Conservation (phyloP, 202 grass and related monocot species). For the Musa balbisiana region DNA sequence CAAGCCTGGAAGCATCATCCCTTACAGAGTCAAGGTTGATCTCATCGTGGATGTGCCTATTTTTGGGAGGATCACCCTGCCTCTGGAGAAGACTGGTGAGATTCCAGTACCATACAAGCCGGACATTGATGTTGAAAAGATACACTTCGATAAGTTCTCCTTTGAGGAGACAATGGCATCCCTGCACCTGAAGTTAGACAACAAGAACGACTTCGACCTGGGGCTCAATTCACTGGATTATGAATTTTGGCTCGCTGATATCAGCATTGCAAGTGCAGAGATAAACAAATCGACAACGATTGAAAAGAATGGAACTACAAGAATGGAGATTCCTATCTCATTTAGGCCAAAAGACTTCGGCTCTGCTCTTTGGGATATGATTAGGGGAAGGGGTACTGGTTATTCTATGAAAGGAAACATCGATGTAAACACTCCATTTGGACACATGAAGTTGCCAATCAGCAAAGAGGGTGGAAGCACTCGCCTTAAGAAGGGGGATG, state of each 20-base stretch:
- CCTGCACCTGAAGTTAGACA: constrained; percentile 77
- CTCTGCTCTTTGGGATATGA: constrained; percentile 95
- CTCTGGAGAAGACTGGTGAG: constrained; percentile 70
- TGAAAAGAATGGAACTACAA: constrained; percentile 60
- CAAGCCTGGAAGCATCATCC: constrained; percentile 79
- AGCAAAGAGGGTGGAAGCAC: constrained; percentile 79
- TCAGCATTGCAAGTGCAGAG: constrained; percentile 63
- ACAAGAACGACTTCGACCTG: constrained; percentile 91
- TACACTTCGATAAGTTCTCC: constrained; percentile 75
- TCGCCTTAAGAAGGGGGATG: constrained; percentile 76
- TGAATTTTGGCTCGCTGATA: constrained; percentile 63
- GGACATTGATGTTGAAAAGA: constrained; percentile 61
- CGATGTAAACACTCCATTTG: constrained; percentile 80
- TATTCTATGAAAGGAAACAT: constrained; percentile 85
- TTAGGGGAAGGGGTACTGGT: constrained; percentile 69
- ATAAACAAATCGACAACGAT: constrained; percentile 55
- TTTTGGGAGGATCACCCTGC: constrained; percentile 69
- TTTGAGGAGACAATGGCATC: constrained; percentile 57
- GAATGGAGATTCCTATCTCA: constrained; percentile 70
- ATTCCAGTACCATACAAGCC: constrained; percentile 85
- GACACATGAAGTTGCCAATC: constrained; percentile 86
- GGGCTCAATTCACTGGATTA: constrained; percentile 74
- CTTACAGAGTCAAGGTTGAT: constrained; percentile 58
- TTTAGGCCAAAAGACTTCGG: constrained; percentile 90
- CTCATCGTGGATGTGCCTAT: constrained; percentile 70